Base-by-base conservation (phyloP, 768 basidiomycete genomes). In the Collybia sordida region DNA sequence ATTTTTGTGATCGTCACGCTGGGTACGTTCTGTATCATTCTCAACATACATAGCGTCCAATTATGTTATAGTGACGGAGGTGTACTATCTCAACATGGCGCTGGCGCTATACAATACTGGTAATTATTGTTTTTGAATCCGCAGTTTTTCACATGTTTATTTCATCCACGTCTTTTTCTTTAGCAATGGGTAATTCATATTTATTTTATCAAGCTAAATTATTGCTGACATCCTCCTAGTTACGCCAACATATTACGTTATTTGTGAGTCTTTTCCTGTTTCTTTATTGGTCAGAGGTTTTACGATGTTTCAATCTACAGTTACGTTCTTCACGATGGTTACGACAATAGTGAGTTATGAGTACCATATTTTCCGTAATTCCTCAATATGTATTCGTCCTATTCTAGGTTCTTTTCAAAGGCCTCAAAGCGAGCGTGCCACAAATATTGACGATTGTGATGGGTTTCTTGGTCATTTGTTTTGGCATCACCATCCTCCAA, bases 31-130 rank as follows among this genome's bases (percentile, higher is more conserved):
- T 45, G 12, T 45, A 11, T 3, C 11, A 31, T 31, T 23, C 50
- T 23, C 19, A 23, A 15, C 17, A 41, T 25, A 21, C 23, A 40
- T 47, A 64, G 43, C 63, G 40, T 59, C 50, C 43, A 17, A 42
- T 22, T 23, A 18, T 42, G 15, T 41, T 36, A 12, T 39, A 90
- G 87, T 93, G 49, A 85, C 86, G 50, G 96, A 98, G 66, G 90
- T 98, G 60, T 95, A 90, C 69, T 98, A 93, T 71, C 79, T 98
- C 52, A 98, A 97, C 69, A 86, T 94, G 52, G 97, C 97, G 15
- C 83, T 99, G 52, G 97, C 94, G 50, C 72, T 98, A 28, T 98
- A 94, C 77, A 96, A 97, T 70, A 90, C 90, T 47, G 88, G 87
- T 86, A 54, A 54, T 83, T 57, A 15, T 31, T 47, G 31, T 37